Conservation (phyloP, 192 early-diverging fungal genomes). For the Geranomyces michiganensis region DNA sequence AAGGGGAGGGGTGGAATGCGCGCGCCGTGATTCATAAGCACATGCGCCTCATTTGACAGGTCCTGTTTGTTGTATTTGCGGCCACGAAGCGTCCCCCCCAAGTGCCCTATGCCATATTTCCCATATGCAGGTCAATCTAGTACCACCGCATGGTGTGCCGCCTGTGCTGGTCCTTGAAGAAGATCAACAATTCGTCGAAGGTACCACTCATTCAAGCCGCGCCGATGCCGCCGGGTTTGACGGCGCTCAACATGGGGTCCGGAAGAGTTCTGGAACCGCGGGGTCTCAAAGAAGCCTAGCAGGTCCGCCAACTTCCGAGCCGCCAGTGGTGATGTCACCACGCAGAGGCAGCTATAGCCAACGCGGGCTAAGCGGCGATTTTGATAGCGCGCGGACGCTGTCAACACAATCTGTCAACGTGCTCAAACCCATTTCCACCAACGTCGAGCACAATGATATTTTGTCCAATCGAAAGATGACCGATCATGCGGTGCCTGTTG, state of each 20-base stretch:
- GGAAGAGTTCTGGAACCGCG: no score
- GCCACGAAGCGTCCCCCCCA: no score
- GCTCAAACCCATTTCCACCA: not conserved
- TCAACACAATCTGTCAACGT: not conserved
- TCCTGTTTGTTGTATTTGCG: no score
- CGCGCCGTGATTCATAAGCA: no score
- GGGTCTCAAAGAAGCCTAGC: no score
- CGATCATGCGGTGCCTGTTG: not conserved
- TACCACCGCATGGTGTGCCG: not conserved
- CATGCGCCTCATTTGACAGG: no score
- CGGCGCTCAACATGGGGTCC: not conserved
- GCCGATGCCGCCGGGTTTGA: not conserved
- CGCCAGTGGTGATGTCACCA: not conserved
- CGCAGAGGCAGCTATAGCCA: not conserved
- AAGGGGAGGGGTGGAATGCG: no score
- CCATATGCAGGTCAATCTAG: constrained; percentile 1
- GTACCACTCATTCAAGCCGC: not conserved
- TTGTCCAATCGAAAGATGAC: no score
- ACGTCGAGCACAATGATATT: not conserved
- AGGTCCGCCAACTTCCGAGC: not conserved
- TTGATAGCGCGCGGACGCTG: not conserved
- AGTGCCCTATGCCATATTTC: no score
- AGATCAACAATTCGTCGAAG: no score
- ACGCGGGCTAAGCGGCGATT: not conserved
- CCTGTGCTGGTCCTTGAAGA: not conserved